Conservation (phyloP, 2,329 filamentous ascomycete genomes). For the Ophiocordyceps unilateralis region DNA sequence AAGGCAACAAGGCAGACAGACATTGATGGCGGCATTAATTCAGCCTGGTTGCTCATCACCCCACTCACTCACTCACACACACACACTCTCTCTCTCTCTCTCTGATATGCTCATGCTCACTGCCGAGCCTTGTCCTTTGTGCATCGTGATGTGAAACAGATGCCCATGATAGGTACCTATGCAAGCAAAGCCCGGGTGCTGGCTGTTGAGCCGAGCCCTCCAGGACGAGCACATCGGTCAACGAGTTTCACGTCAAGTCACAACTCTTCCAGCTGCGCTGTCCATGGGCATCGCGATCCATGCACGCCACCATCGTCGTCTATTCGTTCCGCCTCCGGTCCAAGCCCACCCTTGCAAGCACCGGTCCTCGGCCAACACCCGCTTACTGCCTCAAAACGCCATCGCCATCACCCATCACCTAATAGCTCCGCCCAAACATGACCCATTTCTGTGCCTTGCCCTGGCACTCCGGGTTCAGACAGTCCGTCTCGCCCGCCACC, state of each 20-base stretch:
- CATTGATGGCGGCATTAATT: not conserved
- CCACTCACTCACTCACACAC: no score
- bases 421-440: conserved; percentile 73
- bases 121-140: no score
- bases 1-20: not conserved
- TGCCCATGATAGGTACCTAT: no score
- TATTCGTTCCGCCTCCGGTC: no score
- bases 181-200: not conserved
- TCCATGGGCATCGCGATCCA: not conserved
- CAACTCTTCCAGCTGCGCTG: no score
- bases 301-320: not conserved
- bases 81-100: not conserved
- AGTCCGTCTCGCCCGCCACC: conserved; percentile 70
- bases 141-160: no score
- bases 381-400: not conserved
- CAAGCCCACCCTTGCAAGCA: no score
- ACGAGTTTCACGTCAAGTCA: no score
- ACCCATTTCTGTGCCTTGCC: conserved; percentile 68
- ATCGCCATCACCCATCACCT: conserved; percentile 5
- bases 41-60: no score
- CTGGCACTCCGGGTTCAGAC: conserved; percentile 74
- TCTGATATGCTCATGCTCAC: not conserved
- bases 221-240: no score
- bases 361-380: not conserved
- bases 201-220: not conserved